A percentile compares a stretch with the other conserved stretches of the same genome.
Conservation (phyloP, 345 rosid genomes). For the Hypericum perforatum region DNA sequence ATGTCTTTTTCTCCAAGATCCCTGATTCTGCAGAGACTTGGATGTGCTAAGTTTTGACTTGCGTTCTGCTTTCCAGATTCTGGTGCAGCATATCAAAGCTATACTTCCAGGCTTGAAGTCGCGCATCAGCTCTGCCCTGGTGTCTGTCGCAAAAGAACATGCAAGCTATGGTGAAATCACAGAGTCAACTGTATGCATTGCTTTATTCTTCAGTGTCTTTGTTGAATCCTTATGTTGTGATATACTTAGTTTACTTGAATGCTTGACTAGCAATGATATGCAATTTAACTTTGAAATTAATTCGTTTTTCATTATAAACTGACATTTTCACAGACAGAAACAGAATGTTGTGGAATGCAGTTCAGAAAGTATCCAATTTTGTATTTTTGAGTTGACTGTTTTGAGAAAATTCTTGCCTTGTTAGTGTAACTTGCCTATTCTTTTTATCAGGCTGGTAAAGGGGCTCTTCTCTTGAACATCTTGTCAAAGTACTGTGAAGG, state of each 20-base stretch:
- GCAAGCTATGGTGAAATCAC: slow-evolving; percentile 86
- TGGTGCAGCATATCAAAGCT: slow-evolving; percentile 76
- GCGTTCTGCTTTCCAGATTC: slow-evolving; percentile 38
- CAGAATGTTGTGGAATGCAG: too few relatives aligned
- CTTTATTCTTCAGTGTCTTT: slow-evolving; percentile 2
- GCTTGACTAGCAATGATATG: too few relatives aligned
- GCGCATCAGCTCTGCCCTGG: slow-evolving; percentile 54
- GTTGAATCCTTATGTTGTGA: background rate
- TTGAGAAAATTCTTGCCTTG: slow-evolving; percentile 6
- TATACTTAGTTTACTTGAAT: too few relatives aligned
- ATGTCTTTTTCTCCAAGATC: too few relatives aligned
- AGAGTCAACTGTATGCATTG: slow-evolving; percentile 60
- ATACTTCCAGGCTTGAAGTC: slow-evolving; percentile 81
- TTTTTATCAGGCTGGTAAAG: slow-evolving; percentile 75
- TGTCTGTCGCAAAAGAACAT: slow-evolving; percentile 80
- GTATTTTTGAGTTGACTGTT: background rate
- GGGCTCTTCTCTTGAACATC: slow-evolving; percentile 85
- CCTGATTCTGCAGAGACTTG: too few relatives aligned
- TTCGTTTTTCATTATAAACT: too few relatives aligned
- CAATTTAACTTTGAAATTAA: too few relatives aligned
- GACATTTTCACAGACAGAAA: too few relatives aligned
- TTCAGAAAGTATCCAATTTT: too few relatives aligned
- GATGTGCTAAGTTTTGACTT: background rate
- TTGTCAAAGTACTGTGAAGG: slow-evolving; percentile 92
- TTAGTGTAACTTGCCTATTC: slow-evolving; percentile 11